Base-by-base conservation (phyloP, 2,329 filamentous ascomycete species). In the Hypoxylon sp. region DNA sequence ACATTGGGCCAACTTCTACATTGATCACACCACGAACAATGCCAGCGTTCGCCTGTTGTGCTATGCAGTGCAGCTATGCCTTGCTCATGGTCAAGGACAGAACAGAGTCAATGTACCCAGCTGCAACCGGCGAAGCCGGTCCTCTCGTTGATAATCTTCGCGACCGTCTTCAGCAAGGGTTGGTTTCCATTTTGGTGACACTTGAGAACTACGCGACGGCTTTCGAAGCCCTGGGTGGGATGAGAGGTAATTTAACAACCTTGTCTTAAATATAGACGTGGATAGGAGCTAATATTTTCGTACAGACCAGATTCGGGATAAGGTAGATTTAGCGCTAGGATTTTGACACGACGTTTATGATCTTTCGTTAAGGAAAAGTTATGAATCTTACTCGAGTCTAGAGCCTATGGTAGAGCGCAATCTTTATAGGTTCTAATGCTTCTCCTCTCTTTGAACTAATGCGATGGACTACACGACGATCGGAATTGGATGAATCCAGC, bases 11-110 rank as follows among this genome's bases (percentile, higher is more conserved):
- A 11, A 75, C 76, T 9, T 82, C 81, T 17, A 76, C 73, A 2
- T 74, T 81, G 46, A 77, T 81, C 17, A 79, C 80, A 3, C 82
- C 82, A n/a, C 78, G 81, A 48, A 83, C 81, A 39, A 83, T 83
- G 81, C 82, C 82, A 14, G 78, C 80, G 9, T 83, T 82, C 56
- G 81, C 81, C 22, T 83, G 82, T 67, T 83, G 82, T 58, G 82
- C 82, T 5, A 83, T 83, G 82, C 82, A 83, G 72, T 81, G 80
- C 63, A 81, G 80, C 8, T 83, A 83, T 57, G 80, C 81, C 14
- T 76, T 83, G 54, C 76, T 83, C 37, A 83, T 82, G 78, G 78
- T 83, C 51, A 79, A 80, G 68, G 78, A 80, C 46, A 81, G 80
- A 74, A 83, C 79, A 1, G 78, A 79, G 63, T 79, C 80, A 31